Base-by-base conservation (phyloP, 148 eudicot species). In the Rhododendron williamsianum region DNA sequence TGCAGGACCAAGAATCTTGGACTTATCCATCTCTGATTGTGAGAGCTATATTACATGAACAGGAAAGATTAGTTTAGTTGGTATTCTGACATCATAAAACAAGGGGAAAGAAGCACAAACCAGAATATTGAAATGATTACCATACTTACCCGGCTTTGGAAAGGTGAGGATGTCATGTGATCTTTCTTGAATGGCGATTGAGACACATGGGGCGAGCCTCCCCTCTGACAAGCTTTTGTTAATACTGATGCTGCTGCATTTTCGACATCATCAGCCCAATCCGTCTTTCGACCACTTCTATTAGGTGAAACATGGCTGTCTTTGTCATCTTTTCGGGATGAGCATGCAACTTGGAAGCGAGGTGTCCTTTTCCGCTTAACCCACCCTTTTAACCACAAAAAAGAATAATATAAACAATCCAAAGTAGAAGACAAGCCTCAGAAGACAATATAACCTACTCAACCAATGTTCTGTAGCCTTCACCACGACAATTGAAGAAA, bases 361-460 rank as follows among this genome's bases (percentile, higher is more conserved):
- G 98, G 96, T 3, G 98, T 95, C 89, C 99, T 92, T 91, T 97
- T 97, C 63, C 99, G 94, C 86, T 94, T 98, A 78, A 95, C 93
- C 87, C 98, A 19, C 36, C 85, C 76, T 82, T 51, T 27, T 15
- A 78, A 78, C 52, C 16, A 25, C 52, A n/a, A 23, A 74, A 41
- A 41, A 38, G 23, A 81, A 23, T 60, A 1, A 60, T 23, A 21
- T 38, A 23, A 41, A 21, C 10, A 38, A 23, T 81, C 51, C 67
- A 41, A 60, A 36, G 27, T 23, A 5, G 72, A 58, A 38, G 67
- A 21, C 48, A 58, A 23, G 33, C 83, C 83, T 33, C 10, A 76
- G 49, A 43, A 27, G 13, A 77, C 27, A 76, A 43, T 23, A 43
- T 43, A 77, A 41, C 80, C 51, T 19, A 43, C 52, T 77, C 80